Base-by-base conservation (phyloP, 371 early-diverging fungal genomes). In the Syncephalastrum sp. region DNA sequence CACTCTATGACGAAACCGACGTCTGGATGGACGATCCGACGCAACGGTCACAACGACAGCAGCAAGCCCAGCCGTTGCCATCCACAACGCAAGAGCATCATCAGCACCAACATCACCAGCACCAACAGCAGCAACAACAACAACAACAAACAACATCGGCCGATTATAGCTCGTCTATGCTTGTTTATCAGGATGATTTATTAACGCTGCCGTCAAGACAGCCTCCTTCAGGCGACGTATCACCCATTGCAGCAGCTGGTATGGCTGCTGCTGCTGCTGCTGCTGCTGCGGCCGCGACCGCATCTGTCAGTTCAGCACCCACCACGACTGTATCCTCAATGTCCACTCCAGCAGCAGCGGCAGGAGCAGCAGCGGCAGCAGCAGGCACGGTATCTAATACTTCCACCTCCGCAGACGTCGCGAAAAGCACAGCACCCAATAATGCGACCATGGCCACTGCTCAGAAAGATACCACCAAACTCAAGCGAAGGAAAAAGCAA, bases 401-500 rank as follows among this genome's bases (percentile, higher is more conserved):
- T 42, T n/a, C 25, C 6, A 33, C 38, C 33, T 33, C 33, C 10
- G 8, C 38, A 33, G 6, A 5, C 8, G 38, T 12, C 38, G 2
- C 12, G 7, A 10, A 33, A 12, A 33, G 2, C 1, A 33, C 38
- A 33, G 10, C 38, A 6, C 38, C 38, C 5, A 33, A 33, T 33
- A 33, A 33, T 33, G 10, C 38, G 38, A 33, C 10, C 21, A 21
- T 21, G 21, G 21, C 21, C 10, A 10, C 38, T 10, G 38, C 10
- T 33, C 38, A 33, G n/a, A 41, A 17, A 53, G 23, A 21, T 25
- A 55, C 29, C 55, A 55, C 27, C 21, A 55, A 29, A n/a, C 15
- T 44, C 2, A 45, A 17, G 38, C 17, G 29, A 48, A 21, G 45
- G 57, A 47, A 56, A 24, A 56, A 56, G 42, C 41, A 47, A 17